These are phyloP conservation scores for Peronosclerospora sorghi DNA, from an alignment of 352 stramenopile species.

Conservation along the genomic window DNA sequence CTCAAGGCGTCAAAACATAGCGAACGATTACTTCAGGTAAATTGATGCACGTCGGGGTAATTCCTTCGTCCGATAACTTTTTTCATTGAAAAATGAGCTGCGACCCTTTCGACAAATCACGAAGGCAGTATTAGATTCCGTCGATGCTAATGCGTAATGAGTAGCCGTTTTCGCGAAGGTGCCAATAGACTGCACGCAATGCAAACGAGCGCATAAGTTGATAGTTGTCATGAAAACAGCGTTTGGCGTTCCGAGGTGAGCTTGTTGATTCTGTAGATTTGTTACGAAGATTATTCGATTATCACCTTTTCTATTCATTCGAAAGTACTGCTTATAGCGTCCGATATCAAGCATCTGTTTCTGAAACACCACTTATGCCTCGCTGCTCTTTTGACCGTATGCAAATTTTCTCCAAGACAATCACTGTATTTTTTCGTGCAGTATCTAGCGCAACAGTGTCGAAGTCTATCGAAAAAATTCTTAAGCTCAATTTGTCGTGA, in stretches of 20 bases:
- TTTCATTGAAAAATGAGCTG: slow-evolving; percentile 42
- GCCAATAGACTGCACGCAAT: slow-evolving; percentile 65
- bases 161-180: slow-evolving; percentile 62
- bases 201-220: slow-evolving; percentile 39
- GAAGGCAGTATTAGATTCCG: slow-evolving; percentile 68
- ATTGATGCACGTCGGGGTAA: slow-evolving; percentile 62
- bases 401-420: slow-evolving; percentile 42
- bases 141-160: slow-evolving; percentile 67
- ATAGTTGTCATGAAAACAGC: slow-evolving; percentile 19
- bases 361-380: slow-evolving; percentile 39
- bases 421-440: slow-evolving; percentile 38
- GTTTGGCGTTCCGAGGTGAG: not conserved
- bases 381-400: slow-evolving; percentile 30
- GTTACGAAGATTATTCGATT: slow-evolving; percentile 18
- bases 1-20: slow-evolving; percentile 55
- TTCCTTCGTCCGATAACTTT: slow-evolving; percentile 61
- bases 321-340: slow-evolving; percentile 43
- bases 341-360: slow-evolving; percentile 63
- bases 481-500: slow-evolving; percentile 13
- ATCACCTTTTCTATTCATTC: slow-evolving; percentile 35
- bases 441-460: slow-evolving; percentile 40
- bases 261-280: slow-evolving; percentile 6
- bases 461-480: slow-evolving; percentile 32
- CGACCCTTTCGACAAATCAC: slow-evolving; percentile 57
- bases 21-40: slow-evolving; percentile 56